Base-by-base conservation (phyloP, 2,329 filamentous ascomycete genomes). In the Stagonosporopsis rhizophila region DNA sequence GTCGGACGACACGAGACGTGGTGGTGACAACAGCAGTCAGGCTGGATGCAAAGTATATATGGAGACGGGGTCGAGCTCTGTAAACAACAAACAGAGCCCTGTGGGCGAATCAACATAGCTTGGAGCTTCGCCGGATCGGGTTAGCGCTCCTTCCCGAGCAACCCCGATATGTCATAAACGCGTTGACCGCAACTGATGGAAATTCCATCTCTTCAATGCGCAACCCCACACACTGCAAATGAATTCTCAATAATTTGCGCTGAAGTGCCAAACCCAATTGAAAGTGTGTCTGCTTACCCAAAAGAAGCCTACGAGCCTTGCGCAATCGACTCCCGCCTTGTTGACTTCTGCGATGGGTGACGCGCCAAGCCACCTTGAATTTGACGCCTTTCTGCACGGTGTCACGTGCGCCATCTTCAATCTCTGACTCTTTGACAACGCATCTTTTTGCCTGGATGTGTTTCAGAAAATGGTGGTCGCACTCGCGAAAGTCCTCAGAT, bases 11-110 rank as follows among this genome's bases (percentile, higher is more conserved):
- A 63, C 60, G 66, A 69, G 63, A 56, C 53, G 64, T 66, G 65
- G 57, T 69, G 60, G 61, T 68, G 69, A 64, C 52, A 60, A 51
- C 53, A 61, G 63, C 66, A 61, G 60, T 56, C 56, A 57, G 61
- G 55, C 50, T 60, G 59, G 59, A 52, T 58, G 56, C 54, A 54
- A 68, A 61, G 65, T 69, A 70, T 70, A 67, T 67, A 64, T 53
- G 57, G 55, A 58, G 41, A 59, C 56, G 41, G 58, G 23, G 52
- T 52, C 38, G 58, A 59, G 49, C 56, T 62, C 53, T 49, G 41
- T 59, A 58, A 62, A 62, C 53, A 59, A 57, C 53, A 60, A 59
- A 59, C 45, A 51, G 49, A 52, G 47, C 34, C 46, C 19, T 34
- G 42, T 22, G 41, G 23, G 32, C 40, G 41, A 56, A 56, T 50